Percentiles rank a stretch among this genome's conserved stretches.
These are phyloP conservation scores for Mycotypha africana DNA, from an alignment of 371 early-diverging fungal species.

Conservation along the genomic window DNA sequence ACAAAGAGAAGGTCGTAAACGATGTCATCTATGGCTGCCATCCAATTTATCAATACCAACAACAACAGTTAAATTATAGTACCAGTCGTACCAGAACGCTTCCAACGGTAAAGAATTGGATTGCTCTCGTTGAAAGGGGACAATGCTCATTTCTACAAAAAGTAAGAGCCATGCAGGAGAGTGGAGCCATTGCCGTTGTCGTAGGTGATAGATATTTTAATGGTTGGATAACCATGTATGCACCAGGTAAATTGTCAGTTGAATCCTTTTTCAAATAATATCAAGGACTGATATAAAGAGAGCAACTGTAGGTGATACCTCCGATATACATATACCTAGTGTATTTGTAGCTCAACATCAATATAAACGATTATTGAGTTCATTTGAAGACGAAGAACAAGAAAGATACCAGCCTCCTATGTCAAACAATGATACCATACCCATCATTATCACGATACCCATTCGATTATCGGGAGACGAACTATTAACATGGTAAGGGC, in stretches of 20 bases:
- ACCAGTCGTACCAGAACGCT: not conserved
- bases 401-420: too few species aligned
- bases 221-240: constrained; percentile 89
- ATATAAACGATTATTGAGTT: constrained; percentile 49
- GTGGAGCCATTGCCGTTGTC: constrained; percentile 83
- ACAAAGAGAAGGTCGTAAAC: not conserved
- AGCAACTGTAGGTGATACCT: constrained; percentile 57
- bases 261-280: not conserved
- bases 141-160: constrained; percentile 85
- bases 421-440: too few species aligned
- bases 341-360: constrained; percentile 74
- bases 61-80: too few species aligned
- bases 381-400: constrained; percentile 25
- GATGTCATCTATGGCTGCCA: constrained; percentile 35
- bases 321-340: constrained; percentile 72
- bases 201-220: constrained; percentile 80
- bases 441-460: too few species aligned
- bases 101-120: constrained; percentile 56
- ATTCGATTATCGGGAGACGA: constrained; percentile 39
- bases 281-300: not conserved
- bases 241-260: constrained; percentile 60
- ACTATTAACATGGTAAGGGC: constrained; percentile 37
- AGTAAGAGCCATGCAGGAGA: constrained; percentile 81
- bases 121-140: constrained; percentile 84
- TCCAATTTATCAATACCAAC: constrained; percentile 17